Base-by-base conservation (phyloP, 768 basidiomycete genomes). In the Ramaria rubella region DNA sequence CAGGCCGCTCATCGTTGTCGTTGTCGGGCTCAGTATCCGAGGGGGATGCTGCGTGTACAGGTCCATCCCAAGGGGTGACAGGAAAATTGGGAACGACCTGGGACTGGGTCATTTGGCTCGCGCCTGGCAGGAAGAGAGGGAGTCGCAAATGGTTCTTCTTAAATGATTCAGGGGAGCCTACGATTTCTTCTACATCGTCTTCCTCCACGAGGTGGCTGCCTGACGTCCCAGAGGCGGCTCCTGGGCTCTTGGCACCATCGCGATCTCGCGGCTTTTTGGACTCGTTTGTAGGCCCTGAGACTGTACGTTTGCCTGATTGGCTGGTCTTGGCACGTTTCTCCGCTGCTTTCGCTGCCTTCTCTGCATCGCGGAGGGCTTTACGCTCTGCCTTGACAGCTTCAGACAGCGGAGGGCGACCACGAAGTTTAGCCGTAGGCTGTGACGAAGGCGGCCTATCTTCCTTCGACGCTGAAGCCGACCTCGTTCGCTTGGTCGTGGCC, bases 351-450 rank as follows among this genome's bases (percentile, higher is more conserved):
- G 60, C 58, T 48, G 56, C 63, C 51, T 65, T 56, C 54, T 57
- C 56, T 50, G 34, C 52, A 52, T 59, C 62, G 56, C 58, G n/a
- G 42, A 63, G 29, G 30, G 61, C 49, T 58, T 67, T 51, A 52
- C 66, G 57, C 50, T 71, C 66, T 17, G 58, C 58, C 49, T 66
- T 69, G 54, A 67, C 62, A 38, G 67, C 67, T 7, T 56, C 61
- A 0, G 62, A 51, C 21, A 66, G 45, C 0, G 60, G 62, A 19
- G 59, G 63, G 0, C 58, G 56, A 1, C 62, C 64, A 0, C 67
- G 65, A 4, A 62, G 61, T 43, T 64, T 65, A 60, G 56, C 58
- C 11, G 52, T 42, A 23, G 64, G 40, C 23, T 44, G 24, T 36
- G 50, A 52, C 14, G 23, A 29, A 26, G 52, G 23, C 17, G 58